Evolutionary conservation across 2,329 filamentous ascomycete species (phyloP).

Genomic region (Bimuria novae-zelandiae): DNA sequence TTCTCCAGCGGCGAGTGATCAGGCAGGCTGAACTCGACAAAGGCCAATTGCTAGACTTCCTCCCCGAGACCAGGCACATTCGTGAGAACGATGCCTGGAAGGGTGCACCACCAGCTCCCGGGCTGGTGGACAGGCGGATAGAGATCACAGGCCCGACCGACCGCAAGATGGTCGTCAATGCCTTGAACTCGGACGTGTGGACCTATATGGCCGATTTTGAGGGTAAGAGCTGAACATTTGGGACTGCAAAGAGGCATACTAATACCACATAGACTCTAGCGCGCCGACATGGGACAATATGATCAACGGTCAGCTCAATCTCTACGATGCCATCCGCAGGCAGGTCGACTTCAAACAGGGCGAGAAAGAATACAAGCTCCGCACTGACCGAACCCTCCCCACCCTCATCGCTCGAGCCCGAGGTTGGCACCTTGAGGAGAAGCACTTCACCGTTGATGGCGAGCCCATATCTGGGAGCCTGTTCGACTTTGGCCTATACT

Average conservation of each 20-base stretch:
- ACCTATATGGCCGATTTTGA: constrained; percentile 99
- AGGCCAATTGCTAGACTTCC: constrained; percentile 87
- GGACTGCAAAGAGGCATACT: constrained; percentile 1
- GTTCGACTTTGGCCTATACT: constrained; percentile 98
- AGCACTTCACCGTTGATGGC: constrained; percentile 94
- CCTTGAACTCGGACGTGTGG: constrained; percentile 93
- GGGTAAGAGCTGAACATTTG: constrained; percentile 59
- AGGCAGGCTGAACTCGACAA: constrained; percentile 94
- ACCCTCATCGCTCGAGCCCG: constrained; percentile 93
- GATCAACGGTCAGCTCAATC: constrained; percentile 97
- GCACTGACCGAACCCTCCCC: constrained; percentile 82
- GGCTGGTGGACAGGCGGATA: constrained; percentile 87
- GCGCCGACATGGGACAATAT: constrained; percentile 99
- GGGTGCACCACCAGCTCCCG: constrained; percentile 87
- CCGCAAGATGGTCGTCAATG: constrained; percentile 99
- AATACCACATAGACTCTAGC: constrained; percentile 71
- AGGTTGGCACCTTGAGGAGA: constrained; percentile 98
- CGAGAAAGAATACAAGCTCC: constrained; percentile 95
- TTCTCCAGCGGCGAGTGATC: constrained; percentile 82
- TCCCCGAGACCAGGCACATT: constrained; percentile 93
- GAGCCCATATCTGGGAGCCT: constrained; percentile 90
- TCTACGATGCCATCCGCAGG: constrained; percentile 92
- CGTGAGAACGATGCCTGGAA: constrained; percentile 94
- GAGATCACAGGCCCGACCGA: constrained; percentile 98
- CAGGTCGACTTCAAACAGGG: constrained; percentile 97